Conservation (phyloP, 495 filamentous ascomycete genomes). For the Trichocladium antarcticum region DNA sequence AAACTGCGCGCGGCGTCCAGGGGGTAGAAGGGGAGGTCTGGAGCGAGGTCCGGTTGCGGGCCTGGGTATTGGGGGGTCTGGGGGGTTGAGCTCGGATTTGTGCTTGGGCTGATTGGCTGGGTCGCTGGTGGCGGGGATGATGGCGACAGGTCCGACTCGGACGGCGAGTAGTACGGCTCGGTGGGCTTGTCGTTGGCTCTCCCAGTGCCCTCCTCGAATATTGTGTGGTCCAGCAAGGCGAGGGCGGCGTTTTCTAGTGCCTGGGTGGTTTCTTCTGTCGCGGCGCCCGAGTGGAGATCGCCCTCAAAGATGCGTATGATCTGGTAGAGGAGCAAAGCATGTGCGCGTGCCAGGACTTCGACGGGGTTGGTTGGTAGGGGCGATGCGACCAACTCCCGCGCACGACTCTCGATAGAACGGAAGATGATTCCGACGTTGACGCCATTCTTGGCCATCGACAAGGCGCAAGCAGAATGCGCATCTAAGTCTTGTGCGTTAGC, state of each 20-base stretch:
- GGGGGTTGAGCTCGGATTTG: not conserved
- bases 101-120: not conserved
- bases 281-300: slow-evolving; percentile 30
- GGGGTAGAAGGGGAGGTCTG: slow-evolving; percentile 27
- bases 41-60: slow-evolving; percentile 23
- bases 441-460: slow-evolving; percentile 39
- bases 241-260: slow-evolving; percentile 29
- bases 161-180: not conserved
- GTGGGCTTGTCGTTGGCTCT: not conserved
- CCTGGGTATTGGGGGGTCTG: not conserved
- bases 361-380: slow-evolving; percentile 20
- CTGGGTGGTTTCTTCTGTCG: slow-evolving; percentile 29
- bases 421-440: slow-evolving; percentile 35
- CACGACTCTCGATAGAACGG: slow-evolving; percentile 31
- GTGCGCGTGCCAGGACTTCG: slow-evolving; percentile 29
- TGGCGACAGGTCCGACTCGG: not conserved
- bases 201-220: slow-evolving; percentile 15
- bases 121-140: not conserved
- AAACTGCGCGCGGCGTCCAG: slow-evolving; percentile 28
- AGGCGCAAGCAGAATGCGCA: slow-evolving; percentile 38
- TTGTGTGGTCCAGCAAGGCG: slow-evolving; percentile 16
- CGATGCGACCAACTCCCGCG: slow-evolving; percentile 27
- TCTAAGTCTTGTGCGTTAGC: slow-evolving; percentile 23
- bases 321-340: slow-evolving; percentile 41
- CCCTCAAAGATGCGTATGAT: slow-evolving; percentile 47